Percentiles rank a stretch among this genome's conserved stretches.
phyloP scores from a whole-genome alignment of 768 basidiomycete species.

The Tulasnella calospora region DNA sequence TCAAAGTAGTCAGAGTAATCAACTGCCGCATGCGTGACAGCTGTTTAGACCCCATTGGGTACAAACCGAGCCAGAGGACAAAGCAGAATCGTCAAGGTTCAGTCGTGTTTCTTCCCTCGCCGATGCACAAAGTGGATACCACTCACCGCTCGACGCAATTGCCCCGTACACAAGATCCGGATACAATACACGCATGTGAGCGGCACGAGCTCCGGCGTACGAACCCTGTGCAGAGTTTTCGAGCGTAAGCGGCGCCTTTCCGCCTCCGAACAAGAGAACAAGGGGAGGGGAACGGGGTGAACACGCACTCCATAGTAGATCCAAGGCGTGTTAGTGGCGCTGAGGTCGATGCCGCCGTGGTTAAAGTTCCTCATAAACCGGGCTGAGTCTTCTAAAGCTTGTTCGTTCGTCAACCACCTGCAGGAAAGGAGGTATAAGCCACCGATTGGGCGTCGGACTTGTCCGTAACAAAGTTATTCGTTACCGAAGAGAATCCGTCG shows the following conservation, averaged over 20 bases:
- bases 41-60: conserved; percentile 33
- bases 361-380: conserved; percentile 81
- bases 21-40: conserved; percentile 80
- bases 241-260: neutral
- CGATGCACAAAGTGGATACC: neutral
- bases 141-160: conserved; percentile 72
- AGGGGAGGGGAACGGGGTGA: neutral
- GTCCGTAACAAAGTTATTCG: conserved; percentile 9
- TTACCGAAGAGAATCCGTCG: conserved; percentile 76
- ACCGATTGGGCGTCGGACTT: neutral
- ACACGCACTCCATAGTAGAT: conserved; percentile 83
- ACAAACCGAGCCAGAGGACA: neutral
- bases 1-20: conserved; percentile 55
- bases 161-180: conserved; percentile 86
- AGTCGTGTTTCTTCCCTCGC: neutral
- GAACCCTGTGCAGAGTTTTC: conserved; percentile 52
- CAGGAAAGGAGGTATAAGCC: conserved; percentile 10
- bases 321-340: conserved; percentile 67
- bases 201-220: conserved; percentile 89
- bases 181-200: conserved; percentile 83
- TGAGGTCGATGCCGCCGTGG: conserved; percentile 50
- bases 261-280: conserved; percentile 9
- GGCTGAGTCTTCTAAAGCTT: conserved; percentile 85
- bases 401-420: conserved; percentile 85
- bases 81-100: neutral